Evolutionary conservation across 805 yeast genomes (phyloP).

Genomic region (Tetrapisispora fleetii): DNA sequence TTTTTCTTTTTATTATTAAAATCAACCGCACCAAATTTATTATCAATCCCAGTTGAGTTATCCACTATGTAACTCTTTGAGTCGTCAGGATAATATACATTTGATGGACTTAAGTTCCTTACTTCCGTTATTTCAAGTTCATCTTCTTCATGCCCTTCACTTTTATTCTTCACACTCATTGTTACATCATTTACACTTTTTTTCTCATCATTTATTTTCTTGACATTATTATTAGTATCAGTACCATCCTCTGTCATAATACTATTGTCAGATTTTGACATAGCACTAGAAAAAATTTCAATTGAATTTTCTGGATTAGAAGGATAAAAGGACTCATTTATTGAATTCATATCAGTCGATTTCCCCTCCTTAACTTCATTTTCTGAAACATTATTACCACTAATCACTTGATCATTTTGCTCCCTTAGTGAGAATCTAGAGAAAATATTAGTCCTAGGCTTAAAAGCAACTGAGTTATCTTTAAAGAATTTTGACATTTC

Average conservation of each 20-base stretch:
- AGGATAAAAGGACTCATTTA: background rate
- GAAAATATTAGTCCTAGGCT: conserved; percentile 27
- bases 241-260: background rate
- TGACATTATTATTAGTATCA: background rate
- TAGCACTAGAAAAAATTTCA: background rate
- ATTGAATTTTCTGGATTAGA: background rate
- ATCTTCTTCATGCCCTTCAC: conserved; percentile 16
- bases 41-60: background rate
- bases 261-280: background rate
- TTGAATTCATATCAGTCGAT: background rate
- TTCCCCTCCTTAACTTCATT: background rate
- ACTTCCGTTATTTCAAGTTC: conserved; percentile 36
- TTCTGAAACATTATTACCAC: background rate
- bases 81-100: background rate
- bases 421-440: conserved; percentile 22
- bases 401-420: conserved; percentile 1
- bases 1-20: background rate
- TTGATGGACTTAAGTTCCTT: conserved; percentile 16
- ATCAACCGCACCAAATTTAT: background rate
- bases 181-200: conserved; percentile 6
- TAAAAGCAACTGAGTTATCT: conserved; percentile 23
- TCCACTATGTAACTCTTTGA: background rate
- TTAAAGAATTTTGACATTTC: conserved; percentile 28
- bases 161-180: conserved; percentile 6
- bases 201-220: background rate